Percentiles rank a stretch among this genome's conserved stretches.
Conservation (phyloP, 345 rosid genomes). For the Citropsis articulata region DNA sequence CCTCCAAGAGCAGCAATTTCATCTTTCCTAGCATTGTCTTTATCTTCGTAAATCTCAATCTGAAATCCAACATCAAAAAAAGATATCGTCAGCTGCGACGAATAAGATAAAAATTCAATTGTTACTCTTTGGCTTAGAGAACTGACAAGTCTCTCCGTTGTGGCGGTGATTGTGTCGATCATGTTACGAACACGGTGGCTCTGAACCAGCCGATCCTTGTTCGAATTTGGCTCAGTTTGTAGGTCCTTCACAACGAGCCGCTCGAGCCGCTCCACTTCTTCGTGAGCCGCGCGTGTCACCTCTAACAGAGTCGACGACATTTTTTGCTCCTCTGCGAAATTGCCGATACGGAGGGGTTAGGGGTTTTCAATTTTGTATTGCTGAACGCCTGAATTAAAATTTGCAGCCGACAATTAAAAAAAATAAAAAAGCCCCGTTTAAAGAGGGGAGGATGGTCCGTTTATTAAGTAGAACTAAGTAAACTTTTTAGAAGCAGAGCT, state of each 20-base stretch:
- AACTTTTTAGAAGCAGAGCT: no score
- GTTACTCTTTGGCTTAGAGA: neutral
- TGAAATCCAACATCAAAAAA: constrained; percentile 18
- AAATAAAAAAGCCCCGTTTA: neutral
- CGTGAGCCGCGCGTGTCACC: constrained; percentile 81
- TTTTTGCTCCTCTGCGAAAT: neutral
- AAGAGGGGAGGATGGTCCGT: no score
- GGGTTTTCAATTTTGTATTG: neutral
- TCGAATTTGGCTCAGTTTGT: constrained; percentile 64
- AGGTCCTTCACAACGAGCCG: constrained; percentile 87
- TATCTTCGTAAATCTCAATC: constrained; percentile 88
- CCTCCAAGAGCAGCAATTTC: constrained; percentile 97
- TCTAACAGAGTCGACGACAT: constrained; percentile 96
- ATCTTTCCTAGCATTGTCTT: constrained; percentile 81
- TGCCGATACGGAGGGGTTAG: neutral
- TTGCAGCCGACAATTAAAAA: neutral
- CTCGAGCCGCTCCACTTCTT: constrained; percentile 85
- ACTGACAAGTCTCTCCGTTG: constrained; percentile 66
- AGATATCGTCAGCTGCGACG: neutral
- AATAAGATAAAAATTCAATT: neutral
- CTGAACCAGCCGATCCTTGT: constrained; percentile 75
- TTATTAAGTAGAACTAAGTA: no score
- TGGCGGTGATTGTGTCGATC: constrained; percentile 60
- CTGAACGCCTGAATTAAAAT: neutral
- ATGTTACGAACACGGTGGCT: constrained; percentile 89